Evolutionary conservation across 345 rosid species (phyloP).

Genomic region (Litchi chinensis): DNA sequence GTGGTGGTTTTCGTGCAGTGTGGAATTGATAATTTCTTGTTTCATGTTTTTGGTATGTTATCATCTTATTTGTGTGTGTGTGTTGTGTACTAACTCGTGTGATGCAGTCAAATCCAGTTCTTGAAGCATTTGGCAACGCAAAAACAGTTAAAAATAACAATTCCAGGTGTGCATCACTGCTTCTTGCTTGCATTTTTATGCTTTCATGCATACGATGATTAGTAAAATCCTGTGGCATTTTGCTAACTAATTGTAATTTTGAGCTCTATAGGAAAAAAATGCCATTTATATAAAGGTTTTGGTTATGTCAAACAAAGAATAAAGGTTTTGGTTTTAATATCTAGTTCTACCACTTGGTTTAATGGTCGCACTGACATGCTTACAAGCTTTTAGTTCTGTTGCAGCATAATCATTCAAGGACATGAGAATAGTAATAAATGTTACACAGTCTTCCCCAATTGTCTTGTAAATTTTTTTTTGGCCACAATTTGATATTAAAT

Average conservation of each 20-base stretch:
- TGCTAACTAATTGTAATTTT: not conserved
- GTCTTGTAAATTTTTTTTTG: no score
- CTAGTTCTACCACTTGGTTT: constrained; percentile 9
- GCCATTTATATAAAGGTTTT: not conserved
- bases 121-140: constrained; percentile 96
- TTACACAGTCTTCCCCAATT: not conserved
- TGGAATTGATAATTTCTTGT: no score
- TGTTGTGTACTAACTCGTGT: constrained; percentile 25
- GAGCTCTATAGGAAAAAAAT: not conserved
- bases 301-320: not conserved
- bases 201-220: not conserved
- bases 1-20: no score
- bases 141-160: constrained; percentile 89
- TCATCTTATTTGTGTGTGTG: no score
- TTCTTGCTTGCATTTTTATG: constrained; percentile 8
- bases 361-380: not conserved
- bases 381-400: not conserved
- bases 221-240: not conserved
- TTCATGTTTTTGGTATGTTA: no score
- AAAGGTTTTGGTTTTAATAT: not conserved
- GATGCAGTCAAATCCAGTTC: constrained; percentile 92
- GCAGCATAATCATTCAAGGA: not conserved
- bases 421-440: not conserved
- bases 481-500: no score
- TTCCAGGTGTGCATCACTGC: constrained; percentile 62